Conservation (phyloP, 192 early-diverging fungal genomes). For the Oehlia diaphana region DNA sequence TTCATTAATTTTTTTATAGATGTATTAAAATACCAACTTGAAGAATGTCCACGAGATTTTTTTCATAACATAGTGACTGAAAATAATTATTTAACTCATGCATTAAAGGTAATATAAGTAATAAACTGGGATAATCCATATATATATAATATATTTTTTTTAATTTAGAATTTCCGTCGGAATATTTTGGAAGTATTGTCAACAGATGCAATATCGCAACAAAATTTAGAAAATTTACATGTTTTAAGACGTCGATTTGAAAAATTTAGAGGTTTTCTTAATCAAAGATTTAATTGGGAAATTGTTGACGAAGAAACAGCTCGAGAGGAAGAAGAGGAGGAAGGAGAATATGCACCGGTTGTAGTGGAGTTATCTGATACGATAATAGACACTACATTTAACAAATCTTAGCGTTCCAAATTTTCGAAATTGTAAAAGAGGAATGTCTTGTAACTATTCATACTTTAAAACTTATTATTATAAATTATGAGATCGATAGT, state of each 20-base stretch:
- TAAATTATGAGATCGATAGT: no score
- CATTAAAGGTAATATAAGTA: conserved; percentile 44
- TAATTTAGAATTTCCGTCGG: conserved; percentile 32
- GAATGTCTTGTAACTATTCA: no score
- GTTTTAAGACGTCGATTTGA: conserved; percentile 52
- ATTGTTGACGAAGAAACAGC: conserved; percentile 27
- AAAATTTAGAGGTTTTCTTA: conserved; percentile 58
- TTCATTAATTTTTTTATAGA: conserved; percentile 37
- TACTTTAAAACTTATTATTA: no score
- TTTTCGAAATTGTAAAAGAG: no score
- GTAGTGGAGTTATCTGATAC: conserved; percentile 50
- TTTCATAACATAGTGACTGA: conserved; percentile 64
- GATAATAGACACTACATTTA: background rate
- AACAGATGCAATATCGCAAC: conserved; percentile 33
- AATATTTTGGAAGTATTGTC: conserved; percentile 45
- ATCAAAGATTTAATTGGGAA: conserved; percentile 36
- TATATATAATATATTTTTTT: conserved; percentile 23
- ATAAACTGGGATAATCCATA: background rate
- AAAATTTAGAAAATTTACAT: conserved; percentile 44
- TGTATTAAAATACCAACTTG: conserved; percentile 57
- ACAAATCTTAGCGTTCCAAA: no score
- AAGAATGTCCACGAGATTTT: conserved; percentile 72
- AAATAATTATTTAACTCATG: conserved; percentile 59
- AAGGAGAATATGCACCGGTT: conserved; percentile 72
- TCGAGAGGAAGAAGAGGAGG: conserved; percentile 45